Evolutionary conservation across 345 rosid species (phyloP).

Genomic region (Eucalyptus pumila): DNA sequence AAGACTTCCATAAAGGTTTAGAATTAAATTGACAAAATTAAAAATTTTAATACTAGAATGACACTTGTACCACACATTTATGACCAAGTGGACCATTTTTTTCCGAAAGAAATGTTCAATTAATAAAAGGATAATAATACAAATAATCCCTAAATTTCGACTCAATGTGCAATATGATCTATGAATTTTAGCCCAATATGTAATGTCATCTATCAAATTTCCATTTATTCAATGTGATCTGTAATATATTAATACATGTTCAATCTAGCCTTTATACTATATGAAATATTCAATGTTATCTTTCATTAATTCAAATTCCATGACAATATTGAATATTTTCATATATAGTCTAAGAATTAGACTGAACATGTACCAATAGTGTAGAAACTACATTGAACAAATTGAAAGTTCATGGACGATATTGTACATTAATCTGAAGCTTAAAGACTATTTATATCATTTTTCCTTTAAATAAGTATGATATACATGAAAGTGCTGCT

Average conservation of each 20-base stretch:
- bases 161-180: fast-evolving
- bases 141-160: fast-evolving
- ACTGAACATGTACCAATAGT: fast-evolving
- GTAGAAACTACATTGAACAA: fast-evolving
- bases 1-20: fast-evolving
- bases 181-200: too few relatives aligned
- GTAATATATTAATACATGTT: fast-evolving
- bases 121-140: not conserved
- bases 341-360: not conserved
- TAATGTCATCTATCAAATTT: fast-evolving
- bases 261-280: not conserved
- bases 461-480: too few relatives aligned
- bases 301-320: too few relatives aligned
- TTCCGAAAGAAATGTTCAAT: fast-evolving
- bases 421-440: fast-evolving
- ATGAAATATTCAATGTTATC: too few relatives aligned
- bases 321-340: too few relatives aligned
- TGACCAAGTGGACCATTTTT: not conserved
- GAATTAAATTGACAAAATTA: too few relatives aligned
- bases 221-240: fast-evolving
- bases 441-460: not conserved
- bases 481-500: not conserved
- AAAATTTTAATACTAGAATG: too few relatives aligned
- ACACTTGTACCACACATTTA: fast-evolving
- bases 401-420: fast-evolving